Base-by-base conservation (phyloP, 345 rosid species). In the Hypericum androsaemum region DNA sequence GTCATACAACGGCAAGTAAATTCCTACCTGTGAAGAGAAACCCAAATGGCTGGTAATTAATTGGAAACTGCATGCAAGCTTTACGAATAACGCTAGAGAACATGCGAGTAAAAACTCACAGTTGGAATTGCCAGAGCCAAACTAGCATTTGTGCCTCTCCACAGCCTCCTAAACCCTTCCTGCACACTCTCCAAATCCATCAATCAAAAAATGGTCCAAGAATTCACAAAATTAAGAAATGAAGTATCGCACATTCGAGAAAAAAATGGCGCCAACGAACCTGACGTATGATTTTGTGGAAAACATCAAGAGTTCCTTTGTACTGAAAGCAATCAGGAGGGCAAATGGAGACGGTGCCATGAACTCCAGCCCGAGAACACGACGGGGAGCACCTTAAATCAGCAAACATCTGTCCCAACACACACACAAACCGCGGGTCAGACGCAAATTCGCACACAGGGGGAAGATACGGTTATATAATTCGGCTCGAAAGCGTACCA, bases 121-220 rank as follows among this genome's bases (percentile, higher is more conserved):
- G 80, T 85, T 15, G 98, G 98, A 43, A 92, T 74, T 62, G 98
- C 97, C 66, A 92, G 61, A 10, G 90, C 98, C 50, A 92, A 77
- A 58, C 88, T 95, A 11, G 98, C 98, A 73, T 92, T 83, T 36
- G 98, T 92, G 56, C 98, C 98, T 74, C 97, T 80, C 98, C 98
- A 92, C 7, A 92, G 70, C 73, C 97, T 87, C 39, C 71, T 50
- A 52, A 88, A 50, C 51, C 98, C 98, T 64, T 92, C 97, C 98
- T 92, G 82, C 65, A 63, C 46, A 60, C 56, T 22, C 32, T 4
- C 32, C 71, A 6, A 7, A 12, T 41, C 17, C 52, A 41, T 41
- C 41, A 52, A 32, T 11, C 5, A 10, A 42, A 10, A n/a, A 32
- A 36, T 0, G 2, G 42, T 16, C 38, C 42, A 22, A 39, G 53